phyloP scores from a whole-genome alignment of 2,329 filamentous ascomycete genomes.

The Diaporthe caulivora region DNA sequence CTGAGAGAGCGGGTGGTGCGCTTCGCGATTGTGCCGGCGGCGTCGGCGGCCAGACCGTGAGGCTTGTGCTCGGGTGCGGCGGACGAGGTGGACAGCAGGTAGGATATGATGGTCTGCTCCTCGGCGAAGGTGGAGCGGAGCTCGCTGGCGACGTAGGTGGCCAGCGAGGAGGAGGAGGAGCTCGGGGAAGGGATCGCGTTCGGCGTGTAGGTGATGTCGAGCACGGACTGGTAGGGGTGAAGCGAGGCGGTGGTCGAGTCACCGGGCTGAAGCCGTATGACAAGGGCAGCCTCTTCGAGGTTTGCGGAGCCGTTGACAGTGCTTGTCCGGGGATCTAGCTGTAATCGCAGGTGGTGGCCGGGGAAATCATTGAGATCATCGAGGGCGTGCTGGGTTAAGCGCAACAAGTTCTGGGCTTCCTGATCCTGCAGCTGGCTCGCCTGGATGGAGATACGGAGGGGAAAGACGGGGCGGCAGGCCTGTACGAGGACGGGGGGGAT shows the following conservation, averaged over 20 bases:
- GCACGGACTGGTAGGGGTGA: constrained; percentile 75
- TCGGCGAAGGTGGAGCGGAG: constrained; percentile 85
- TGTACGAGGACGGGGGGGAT: constrained; percentile 54
- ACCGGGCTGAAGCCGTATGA: constrained; percentile 77
- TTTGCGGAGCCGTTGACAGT: constrained; percentile 52
- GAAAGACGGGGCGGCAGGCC: constrained; percentile 90
- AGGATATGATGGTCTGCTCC: constrained; percentile 87
- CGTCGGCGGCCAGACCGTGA: constrained; percentile 61
- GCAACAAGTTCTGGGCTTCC: constrained; percentile 80
- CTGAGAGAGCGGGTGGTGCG: constrained; percentile 88
- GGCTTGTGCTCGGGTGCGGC: constrained; percentile 55
- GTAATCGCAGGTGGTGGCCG: constrained; percentile 83
- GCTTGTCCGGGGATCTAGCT: constrained; percentile 62
- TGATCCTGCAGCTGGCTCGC: constrained; percentile 73
- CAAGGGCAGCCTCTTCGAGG: constrained; percentile 71
- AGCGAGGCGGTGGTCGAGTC: constrained; percentile 72
- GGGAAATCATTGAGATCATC: constrained; percentile 90
- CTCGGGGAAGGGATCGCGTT: constrained; percentile 75
- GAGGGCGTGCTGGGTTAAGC: constrained; percentile 85
- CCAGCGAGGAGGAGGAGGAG: constrained; percentile 79
- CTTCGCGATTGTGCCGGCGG: constrained; percentile 69
- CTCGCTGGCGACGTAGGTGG: constrained; percentile 82
- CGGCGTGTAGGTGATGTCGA: constrained; percentile 83
- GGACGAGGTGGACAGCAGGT: constrained; percentile 74
- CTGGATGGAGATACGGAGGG: constrained; percentile 83